Evolutionary conservation across 2,329 filamentous ascomycete genomes (phyloP).

Genomic region (Incumbomyces delicatus): DNA sequence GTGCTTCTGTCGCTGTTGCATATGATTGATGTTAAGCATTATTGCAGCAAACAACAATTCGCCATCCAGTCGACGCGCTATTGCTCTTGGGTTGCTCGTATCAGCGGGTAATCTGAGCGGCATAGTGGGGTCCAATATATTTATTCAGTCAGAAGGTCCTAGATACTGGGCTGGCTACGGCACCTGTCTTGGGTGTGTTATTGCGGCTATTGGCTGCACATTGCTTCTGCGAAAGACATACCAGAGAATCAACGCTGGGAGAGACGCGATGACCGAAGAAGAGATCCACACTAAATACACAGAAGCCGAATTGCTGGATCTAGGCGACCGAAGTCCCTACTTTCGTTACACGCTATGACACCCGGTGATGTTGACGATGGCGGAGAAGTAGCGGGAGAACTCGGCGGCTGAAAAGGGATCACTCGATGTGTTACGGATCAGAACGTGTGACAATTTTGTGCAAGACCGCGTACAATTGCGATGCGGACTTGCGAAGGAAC

Average conservation of each 20-base stretch:
- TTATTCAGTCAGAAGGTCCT: slow-evolving; percentile 26
- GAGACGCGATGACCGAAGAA: slow-evolving; percentile 15
- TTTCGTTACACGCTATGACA: slow-evolving; percentile 26
- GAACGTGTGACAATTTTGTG: too few species aligned
- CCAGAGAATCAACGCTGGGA: slow-evolving; percentile 25
- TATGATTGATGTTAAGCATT: too few species aligned
- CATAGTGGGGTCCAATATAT: slow-evolving; percentile 35
- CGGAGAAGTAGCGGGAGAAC: too few species aligned
- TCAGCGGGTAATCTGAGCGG: too few species aligned
- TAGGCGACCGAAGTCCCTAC: slow-evolving; percentile 26
- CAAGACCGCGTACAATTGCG: too few species aligned
- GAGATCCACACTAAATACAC: slow-evolving; percentile 19
- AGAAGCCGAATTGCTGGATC: slow-evolving; percentile 21
- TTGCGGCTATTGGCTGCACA: slow-evolving; percentile 23
- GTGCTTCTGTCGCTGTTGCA: slow-evolving; percentile 61
- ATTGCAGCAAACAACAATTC: too few species aligned
- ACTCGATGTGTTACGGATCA: too few species aligned
- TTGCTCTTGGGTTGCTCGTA: too few species aligned
- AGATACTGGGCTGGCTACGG: slow-evolving; percentile 30
- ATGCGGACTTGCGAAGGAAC: too few species aligned
- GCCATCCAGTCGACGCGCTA: too few species aligned
- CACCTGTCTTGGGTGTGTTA: slow-evolving; percentile 26
- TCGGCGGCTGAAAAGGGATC: too few species aligned
- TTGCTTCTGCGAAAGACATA: slow-evolving; percentile 23
- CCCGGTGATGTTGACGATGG: too few species aligned